Conservation (phyloP, 2,329 filamentous ascomycete species). For the Aureobasidium namibiae region DNA sequence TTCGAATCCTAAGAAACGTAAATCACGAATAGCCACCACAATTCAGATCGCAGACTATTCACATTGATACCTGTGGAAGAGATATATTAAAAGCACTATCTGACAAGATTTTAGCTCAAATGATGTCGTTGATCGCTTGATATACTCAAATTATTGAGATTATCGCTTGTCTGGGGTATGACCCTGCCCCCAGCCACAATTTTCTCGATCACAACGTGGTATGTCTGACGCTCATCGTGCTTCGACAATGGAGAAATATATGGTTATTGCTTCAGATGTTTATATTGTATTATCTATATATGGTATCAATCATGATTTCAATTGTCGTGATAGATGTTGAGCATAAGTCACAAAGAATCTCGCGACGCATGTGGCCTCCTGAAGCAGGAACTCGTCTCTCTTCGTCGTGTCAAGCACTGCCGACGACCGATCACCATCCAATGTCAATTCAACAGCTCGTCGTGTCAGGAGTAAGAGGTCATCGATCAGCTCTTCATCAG, state of each 20-base stretch:
- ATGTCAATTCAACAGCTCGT: neutral
- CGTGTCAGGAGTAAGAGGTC: neutral
- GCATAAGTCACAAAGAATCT: neutral
- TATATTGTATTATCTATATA: neutral
- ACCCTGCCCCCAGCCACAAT: neutral
- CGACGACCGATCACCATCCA: neutral
- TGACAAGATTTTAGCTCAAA: too few relatives aligned
- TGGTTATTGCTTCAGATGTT: neutral
- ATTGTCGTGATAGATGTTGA: neutral
- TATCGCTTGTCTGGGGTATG: neutral
- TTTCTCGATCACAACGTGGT: neutral
- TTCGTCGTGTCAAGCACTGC: neutral
- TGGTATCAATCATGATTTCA: neutral
- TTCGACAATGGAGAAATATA: neutral
- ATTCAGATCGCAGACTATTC: accelerated
- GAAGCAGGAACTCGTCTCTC: neutral
- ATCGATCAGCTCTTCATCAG: neutral
- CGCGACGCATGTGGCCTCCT: neutral
- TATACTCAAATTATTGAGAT: neutral
- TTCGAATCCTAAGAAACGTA: neutral
- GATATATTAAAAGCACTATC: accelerated
- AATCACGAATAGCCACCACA: neutral
- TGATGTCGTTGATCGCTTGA: neutral
- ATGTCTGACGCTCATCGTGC: too few relatives aligned
- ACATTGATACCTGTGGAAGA: too few relatives aligned